A percentile compares a stretch with the other conserved stretches of the same genome.
Evolutionary conservation across 768 basidiomycete genomes (phyloP).

Genomic region (Phlebiopsis flavidoalba): DNA sequence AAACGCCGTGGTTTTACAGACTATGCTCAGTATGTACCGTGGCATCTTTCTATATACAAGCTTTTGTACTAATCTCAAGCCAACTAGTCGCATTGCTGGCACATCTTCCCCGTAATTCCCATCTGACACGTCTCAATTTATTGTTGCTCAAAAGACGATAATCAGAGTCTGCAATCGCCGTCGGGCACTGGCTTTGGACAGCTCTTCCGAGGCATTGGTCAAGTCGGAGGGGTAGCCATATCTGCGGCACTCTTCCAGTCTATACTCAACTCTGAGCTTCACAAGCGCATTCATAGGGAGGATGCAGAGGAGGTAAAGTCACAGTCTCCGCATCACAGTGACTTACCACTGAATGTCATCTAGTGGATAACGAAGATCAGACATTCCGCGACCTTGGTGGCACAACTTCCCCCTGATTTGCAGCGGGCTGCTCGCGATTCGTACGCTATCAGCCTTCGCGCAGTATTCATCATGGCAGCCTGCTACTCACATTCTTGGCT

Average conservation of each 20-base stretch:
- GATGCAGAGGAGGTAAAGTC: slow-evolving; percentile 48
- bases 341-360: not conserved
- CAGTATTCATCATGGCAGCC: slow-evolving; percentile 61
- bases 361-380: slow-evolving; percentile 58
- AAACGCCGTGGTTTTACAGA: slow-evolving; percentile 66
- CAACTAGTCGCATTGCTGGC: slow-evolving; percentile 56
- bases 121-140: not conserved
- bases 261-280: slow-evolving; percentile 47
- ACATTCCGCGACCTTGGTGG: slow-evolving; percentile 53
- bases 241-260: slow-evolving; percentile 67
- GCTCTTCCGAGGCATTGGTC: slow-evolving; percentile 61
- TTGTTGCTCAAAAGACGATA: not conserved
- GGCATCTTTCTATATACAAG: not conserved
- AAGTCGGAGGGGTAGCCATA: slow-evolving; percentile 68
- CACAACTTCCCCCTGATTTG: slow-evolving; percentile 42
- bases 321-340: not conserved
- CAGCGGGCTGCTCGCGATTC: slow-evolving; percentile 53
- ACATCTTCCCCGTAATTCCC: slow-evolving; percentile 50
- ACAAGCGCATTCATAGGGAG: slow-evolving; percentile 45
- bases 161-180: slow-evolving; percentile 56
- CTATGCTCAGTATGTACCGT: slow-evolving; percentile 51
- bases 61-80: not conserved
- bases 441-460: slow-evolving; percentile 54
- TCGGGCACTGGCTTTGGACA: slow-evolving; percentile 68
- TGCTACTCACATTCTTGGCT: slow-evolving; percentile 50